phyloP scores from a whole-genome alignment of 1,139 yeast species.

The Candida sojae region DNA sequence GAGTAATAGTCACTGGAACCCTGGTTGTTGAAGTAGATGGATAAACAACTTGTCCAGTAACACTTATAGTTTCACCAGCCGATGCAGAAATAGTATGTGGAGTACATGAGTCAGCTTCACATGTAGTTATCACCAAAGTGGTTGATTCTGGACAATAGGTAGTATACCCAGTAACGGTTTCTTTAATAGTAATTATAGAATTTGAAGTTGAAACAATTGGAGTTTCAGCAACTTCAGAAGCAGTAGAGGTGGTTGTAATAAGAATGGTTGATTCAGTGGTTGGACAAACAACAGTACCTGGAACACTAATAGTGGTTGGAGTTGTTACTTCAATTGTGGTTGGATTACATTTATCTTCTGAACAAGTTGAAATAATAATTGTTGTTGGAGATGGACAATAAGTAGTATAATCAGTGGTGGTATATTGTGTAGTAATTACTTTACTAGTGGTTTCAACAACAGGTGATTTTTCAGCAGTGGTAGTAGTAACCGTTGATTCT shows the following conservation, averaged over 20 bases:
- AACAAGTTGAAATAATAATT: conserved; percentile 3
- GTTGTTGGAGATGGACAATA: conserved; percentile 13
- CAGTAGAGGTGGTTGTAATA: conserved; percentile 18
- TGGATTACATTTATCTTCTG: conserved; percentile 4
- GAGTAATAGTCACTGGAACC: conserved; percentile 3
- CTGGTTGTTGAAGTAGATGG: conserved; percentile 2
- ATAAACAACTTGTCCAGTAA: conserved; percentile 3
- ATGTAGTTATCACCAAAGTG: conserved; percentile 7
- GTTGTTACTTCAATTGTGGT: conserved; percentile 4
- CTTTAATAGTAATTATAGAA: conserved; percentile 1
- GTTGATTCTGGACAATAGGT: conserved; percentile 14
- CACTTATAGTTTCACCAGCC: conserved; percentile 8
- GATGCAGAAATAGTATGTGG: conserved; percentile 8
- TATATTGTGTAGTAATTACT: conserved; percentile 3
- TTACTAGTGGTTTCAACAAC: not conserved
- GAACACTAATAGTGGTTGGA: conserved; percentile 4
- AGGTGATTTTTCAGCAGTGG: not conserved
- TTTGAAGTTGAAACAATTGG: conserved; percentile 1
- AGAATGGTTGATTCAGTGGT: conserved; percentile 40
- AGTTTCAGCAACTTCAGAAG: conserved; percentile 1
- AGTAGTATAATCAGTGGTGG: conserved; percentile 14
- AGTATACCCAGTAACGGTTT: conserved; percentile 12
- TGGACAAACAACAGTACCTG: conserved; percentile 17
- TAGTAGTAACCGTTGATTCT: not conserved
- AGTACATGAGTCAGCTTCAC: conserved; percentile 3